phyloP scores from a whole-genome alignment of 2,329 filamentous ascomycete genomes.

The Fusarium abutilonis region DNA sequence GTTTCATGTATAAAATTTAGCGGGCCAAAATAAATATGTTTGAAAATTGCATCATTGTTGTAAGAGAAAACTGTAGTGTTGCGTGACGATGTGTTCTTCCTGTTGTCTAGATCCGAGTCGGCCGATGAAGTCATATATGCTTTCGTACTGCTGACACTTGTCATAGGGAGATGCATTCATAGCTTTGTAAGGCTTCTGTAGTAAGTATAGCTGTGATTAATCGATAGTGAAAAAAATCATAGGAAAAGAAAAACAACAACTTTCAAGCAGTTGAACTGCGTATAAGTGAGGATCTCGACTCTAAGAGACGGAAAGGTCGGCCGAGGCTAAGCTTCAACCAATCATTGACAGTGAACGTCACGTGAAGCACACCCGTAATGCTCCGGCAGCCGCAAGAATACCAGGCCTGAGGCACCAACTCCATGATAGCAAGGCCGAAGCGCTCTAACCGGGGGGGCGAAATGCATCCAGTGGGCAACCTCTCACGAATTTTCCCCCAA shows the following conservation, averaged over 20 bases:
- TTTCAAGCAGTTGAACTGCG: neutral
- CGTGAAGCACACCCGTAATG: slow-evolving; percentile 26
- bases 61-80: neutral
- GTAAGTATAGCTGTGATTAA: neutral
- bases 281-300: slow-evolving; percentile 15
- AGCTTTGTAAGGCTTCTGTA: neutral
- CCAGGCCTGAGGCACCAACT: slow-evolving; percentile 30
- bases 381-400: slow-evolving; percentile 16
- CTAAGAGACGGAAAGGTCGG: neutral
- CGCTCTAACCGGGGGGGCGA: slow-evolving; percentile 44
- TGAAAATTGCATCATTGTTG: neutral
- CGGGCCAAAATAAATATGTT: neutral
- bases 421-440: slow-evolving; percentile 33
- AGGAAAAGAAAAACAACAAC: no score
- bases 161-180: neutral
- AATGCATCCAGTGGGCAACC: slow-evolving; percentile 39
- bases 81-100: neutral
- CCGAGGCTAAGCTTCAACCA: slow-evolving; percentile 4
- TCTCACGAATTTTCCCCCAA: slow-evolving; percentile 57
- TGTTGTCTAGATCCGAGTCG: neutral
- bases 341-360: slow-evolving; percentile 3
- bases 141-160: neutral
- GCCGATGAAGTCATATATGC: neutral
- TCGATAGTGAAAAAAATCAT: no score
- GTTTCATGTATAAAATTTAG: neutral